These are phyloP conservation scores for Paramarasmius palmivorus DNA, from an alignment of 1,284 basidiomycete species.

Conservation along the genomic window DNA sequence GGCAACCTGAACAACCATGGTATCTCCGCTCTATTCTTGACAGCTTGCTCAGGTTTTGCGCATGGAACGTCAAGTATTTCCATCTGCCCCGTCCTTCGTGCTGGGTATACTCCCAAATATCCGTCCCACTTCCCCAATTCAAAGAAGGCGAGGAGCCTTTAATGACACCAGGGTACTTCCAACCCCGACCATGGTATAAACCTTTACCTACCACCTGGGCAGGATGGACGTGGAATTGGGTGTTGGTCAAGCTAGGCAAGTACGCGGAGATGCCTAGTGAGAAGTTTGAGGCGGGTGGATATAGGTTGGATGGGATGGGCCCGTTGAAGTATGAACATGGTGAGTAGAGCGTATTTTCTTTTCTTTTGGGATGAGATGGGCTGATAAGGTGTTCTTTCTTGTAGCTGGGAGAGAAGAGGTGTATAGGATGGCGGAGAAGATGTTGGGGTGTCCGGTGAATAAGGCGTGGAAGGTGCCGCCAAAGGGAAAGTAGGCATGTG, in stretches of 20 bases:
- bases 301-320: slow-evolving; percentile 31
- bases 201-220: slow-evolving; percentile 27
- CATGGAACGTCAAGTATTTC: slow-evolving; percentile 26
- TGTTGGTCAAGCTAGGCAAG: slow-evolving; percentile 32
- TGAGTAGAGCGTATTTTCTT: not conserved
- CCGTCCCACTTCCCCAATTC: slow-evolving; percentile 21
- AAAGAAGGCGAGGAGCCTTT: not conserved
- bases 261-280: slow-evolving; percentile 34
- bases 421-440: slow-evolving; percentile 33
- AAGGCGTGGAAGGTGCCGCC: slow-evolving; percentile 24
- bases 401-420: slow-evolving; percentile 39
- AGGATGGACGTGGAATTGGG: slow-evolving; percentile 12
- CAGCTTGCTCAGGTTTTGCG: slow-evolving; percentile 21
- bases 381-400: not conserved
- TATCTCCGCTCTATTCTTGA: slow-evolving; percentile 27
- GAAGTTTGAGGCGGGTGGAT: slow-evolving; percentile 26
- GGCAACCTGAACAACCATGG: slow-evolving; percentile 34
- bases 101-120: slow-evolving; percentile 11
- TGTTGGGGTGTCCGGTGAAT: slow-evolving; percentile 39
- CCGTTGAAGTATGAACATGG: slow-evolving; percentile 1
- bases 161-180: slow-evolving; percentile 25
- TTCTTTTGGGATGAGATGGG: not conserved
- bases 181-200: slow-evolving; percentile 44
- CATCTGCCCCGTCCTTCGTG: slow-evolving; percentile 36
- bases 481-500: no score